Conservation (phyloP, 164 flowering plant species). For the Berberis vulgaris region DNA sequence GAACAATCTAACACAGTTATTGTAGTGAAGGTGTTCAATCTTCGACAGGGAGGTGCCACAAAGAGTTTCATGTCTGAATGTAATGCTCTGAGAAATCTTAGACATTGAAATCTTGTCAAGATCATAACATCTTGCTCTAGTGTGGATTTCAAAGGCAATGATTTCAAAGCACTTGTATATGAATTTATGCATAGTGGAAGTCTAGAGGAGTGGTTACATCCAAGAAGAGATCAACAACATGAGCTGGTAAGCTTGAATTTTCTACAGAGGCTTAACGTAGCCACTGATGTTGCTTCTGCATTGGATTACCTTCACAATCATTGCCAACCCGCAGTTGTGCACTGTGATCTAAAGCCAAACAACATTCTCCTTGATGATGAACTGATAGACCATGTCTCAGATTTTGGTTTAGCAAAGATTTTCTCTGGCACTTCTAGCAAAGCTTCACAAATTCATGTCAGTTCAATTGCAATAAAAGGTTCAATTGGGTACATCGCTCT, state of each 20-base stretch:
- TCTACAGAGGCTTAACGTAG: background rate
- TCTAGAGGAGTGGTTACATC: slow-evolving; percentile 1
- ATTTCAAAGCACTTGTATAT: slow-evolving; percentile 4
- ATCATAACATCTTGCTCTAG: slow-evolving; percentile 7
- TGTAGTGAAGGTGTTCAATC: slow-evolving; percentile 9
- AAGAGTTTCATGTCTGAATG: slow-evolving; percentile 10
- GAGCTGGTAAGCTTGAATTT: background rate
- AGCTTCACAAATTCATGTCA: too few relatives aligned
- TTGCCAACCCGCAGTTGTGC: slow-evolving; percentile 1
- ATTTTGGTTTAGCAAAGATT: too few relatives aligned
- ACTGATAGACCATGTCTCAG: background rate
- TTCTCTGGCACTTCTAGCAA: too few relatives aligned
- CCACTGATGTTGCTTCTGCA: slow-evolving; percentile 1
- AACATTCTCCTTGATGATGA: background rate
- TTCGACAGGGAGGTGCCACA: background rate
- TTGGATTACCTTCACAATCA: slow-evolving; percentile 5
- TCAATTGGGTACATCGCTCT: too few relatives aligned
- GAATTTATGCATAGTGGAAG: slow-evolving; percentile 4
- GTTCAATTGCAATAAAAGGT: too few relatives aligned
- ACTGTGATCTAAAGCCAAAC: slow-evolving; percentile 4
- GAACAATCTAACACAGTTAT: background rate
- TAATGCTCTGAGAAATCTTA: background rate
- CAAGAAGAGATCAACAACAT: background rate
- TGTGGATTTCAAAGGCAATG: slow-evolving; percentile 3
- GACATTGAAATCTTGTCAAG: slow-evolving; percentile 6